Evolutionary conservation across 2,329 filamentous ascomycete genomes (phyloP).

Genomic region (Hymenoscyphus albidus): DNA sequence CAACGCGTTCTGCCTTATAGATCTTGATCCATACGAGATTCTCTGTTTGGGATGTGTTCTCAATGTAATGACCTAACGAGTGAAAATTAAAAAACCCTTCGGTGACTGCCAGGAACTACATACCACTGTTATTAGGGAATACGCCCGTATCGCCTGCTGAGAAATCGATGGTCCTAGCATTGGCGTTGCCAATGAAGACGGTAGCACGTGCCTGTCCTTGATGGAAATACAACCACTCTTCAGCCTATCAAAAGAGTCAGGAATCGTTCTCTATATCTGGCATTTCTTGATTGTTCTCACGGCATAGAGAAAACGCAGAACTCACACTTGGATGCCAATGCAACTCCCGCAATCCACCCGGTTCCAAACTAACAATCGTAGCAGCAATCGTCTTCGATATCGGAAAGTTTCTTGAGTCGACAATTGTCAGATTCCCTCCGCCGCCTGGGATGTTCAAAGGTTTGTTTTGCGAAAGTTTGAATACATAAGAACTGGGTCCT

Average conservation of each 20-base stretch:
- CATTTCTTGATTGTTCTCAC: not conserved
- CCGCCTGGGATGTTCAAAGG: slow-evolving; percentile 43
- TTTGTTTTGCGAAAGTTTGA: slow-evolving; percentile 48
- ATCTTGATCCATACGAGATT: slow-evolving; percentile 66
- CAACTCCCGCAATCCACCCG: slow-evolving; percentile 59
- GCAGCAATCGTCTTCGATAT: slow-evolving; percentile 62
- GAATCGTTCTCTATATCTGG: too few relatives aligned
- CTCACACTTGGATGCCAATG: slow-evolving; percentile 68
- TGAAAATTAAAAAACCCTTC: slow-evolving; percentile 48
- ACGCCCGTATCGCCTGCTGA: slow-evolving; percentile 58
- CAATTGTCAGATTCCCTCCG: slow-evolving; percentile 59
- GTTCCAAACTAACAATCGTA: slow-evolving; percentile 60
- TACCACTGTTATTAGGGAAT: not conserved
- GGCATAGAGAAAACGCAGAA: not conserved
- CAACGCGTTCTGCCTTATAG: slow-evolving; percentile 64
- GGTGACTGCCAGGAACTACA: not conserved
- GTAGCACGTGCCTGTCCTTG: slow-evolving; percentile 58
- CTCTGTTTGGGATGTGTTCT: slow-evolving; percentile 61
- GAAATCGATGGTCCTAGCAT: slow-evolving; percentile 65
- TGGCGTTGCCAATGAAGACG: slow-evolving; percentile 58
- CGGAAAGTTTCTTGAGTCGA: slow-evolving; percentile 65
- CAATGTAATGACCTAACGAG: slow-evolving; percentile 59
- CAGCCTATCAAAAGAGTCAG: slow-evolving; percentile 43
- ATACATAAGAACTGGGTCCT: slow-evolving; percentile 60
- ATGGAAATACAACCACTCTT: slow-evolving; percentile 71